Evolutionary conservation across 306 rosid genomes (phyloP).

Genomic region (Astragalus membranaceus): DNA sequence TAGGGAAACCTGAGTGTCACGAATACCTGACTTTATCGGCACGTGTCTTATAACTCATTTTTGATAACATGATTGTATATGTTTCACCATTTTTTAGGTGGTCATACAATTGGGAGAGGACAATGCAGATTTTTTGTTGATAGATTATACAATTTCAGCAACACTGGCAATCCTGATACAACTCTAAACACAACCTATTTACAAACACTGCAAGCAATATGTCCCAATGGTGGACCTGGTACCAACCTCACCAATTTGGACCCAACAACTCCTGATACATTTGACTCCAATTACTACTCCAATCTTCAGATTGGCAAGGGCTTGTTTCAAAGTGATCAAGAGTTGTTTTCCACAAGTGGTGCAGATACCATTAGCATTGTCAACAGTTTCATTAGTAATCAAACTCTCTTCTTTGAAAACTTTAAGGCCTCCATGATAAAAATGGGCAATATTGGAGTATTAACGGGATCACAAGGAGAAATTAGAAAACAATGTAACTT

Average conservation of each 20-base stretch:
- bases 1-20: no score
- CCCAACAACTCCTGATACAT: conserved; percentile 27
- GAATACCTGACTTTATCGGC: no score
- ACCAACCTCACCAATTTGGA: conserved; percentile 29
- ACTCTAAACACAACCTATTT: conserved; percentile 23
- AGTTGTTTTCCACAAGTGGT: conserved; percentile 26
- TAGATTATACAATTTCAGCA: conserved; percentile 28
- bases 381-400: conserved; percentile 17
- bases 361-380: conserved; percentile 33
- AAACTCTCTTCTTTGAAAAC: conserved; percentile 17
- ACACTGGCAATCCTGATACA: conserved; percentile 22
- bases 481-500: conserved; percentile 30
- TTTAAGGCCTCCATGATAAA: conserved; percentile 35
- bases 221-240: conserved; percentile 34
- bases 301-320: conserved; percentile 29
- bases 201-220: not conserved
- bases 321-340: conserved; percentile 38
- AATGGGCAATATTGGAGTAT: conserved; percentile 33
- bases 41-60: no score
- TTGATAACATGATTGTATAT: not conserved
- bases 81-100: conserved; percentile 14
- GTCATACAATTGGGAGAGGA: conserved; percentile 38
- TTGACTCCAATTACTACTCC: conserved; percentile 30
- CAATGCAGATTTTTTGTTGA: conserved; percentile 11
- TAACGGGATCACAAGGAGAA: conserved; percentile 35